A percentile compares a stretch with the other conserved stretches of the same genome.
These are phyloP conservation scores for Saccharomycopsis amapae DNA, from an alignment of 805 yeast genomes.

Conservation along the genomic window DNA sequence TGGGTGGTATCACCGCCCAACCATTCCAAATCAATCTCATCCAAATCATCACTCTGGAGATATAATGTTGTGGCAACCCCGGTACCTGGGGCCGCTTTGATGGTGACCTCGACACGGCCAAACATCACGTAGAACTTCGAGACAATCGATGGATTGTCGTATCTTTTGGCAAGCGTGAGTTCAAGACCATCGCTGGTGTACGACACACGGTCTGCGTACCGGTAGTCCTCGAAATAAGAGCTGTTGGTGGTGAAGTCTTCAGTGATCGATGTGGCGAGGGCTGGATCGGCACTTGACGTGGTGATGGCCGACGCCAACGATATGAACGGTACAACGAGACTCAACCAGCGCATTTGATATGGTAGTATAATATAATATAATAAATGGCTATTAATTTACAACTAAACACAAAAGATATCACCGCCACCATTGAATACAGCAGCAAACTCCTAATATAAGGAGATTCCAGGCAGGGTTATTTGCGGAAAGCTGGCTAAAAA, in stretches of 20 bases:
- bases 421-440: too few relatives aligned
- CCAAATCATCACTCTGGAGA: conserved; percentile 74
- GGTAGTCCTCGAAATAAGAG: conserved; percentile 34
- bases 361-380: too few relatives aligned
- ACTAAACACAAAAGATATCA: too few relatives aligned
- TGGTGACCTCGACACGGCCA: conserved; percentile 69
- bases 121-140: conserved; percentile 84
- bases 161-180: conserved; percentile 51
- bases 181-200: conserved; percentile 50
- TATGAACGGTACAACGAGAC: too few relatives aligned
- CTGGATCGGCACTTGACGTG: conserved; percentile 35
- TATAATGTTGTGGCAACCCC: conserved; percentile 81
- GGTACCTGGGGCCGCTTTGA: conserved; percentile 67
- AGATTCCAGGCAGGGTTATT: too few relatives aligned
- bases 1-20: conserved; percentile 72
- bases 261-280: conserved; percentile 49
- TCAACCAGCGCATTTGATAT: too few relatives aligned
- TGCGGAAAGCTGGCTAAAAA: too few relatives aligned
- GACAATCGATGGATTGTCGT: conserved; percentile 69
- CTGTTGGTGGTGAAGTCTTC: conserved; percentile 46
- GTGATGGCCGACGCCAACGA: conserved; percentile 5
- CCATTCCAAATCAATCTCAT: conserved; percentile 87
- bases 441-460: too few relatives aligned
- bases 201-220: conserved; percentile 37
- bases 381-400: too few relatives aligned